Evolutionary conservation across 306 rosid genomes (phyloP), one percentile per base, ranked within the genome.

Genomic region (Rosa chinensis): DNA sequence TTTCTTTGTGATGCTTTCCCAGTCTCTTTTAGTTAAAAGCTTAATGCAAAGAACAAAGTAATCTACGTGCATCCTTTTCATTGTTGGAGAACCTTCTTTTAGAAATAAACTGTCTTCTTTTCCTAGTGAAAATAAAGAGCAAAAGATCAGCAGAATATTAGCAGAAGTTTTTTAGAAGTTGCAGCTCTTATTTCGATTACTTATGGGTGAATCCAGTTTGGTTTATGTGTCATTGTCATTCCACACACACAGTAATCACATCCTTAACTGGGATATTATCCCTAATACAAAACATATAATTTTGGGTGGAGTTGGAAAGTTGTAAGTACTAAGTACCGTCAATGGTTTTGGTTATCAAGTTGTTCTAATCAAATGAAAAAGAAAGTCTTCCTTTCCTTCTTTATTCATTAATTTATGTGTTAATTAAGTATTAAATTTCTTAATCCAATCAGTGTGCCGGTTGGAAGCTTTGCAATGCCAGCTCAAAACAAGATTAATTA

Each of bases 1-100:
- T 32, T 82, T 81, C 79, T 79, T 80, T 72, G 42, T 45, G 84
- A 75, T 77, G 85, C 90, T 82, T 62, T 86, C 45, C 52, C 79
- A 80, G 84, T 78, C 84, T 64, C 59, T 70, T 74, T 77, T 62
- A 28, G 56, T 52, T 75, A 50, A 75, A 68, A 72, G 85, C 79
- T 43, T 35, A 85, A 75, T 67, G 32, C 40, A 63, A 68, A 56
- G 71, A 44, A 53, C 59, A 78, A 76, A 72, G 49, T 63, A 76
- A 52, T 28, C 64, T 73, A 23, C 21, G 71, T 76, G 75, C 55
- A 42, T 35, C 69, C 48, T 70, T 78, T 59, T 42, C 21, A 76
- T 84, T 35, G 72, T 44, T 28, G 78, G 84, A 70, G 61, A 72
- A 78, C 71, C 69, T 25, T 13, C n/a, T 43, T 79, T 45, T 55